Evolutionary conservation across 2,329 filamentous ascomycete species (phyloP), one percentile per base, ranked within the genome.

Genomic region (Verticillium nonalfalfae): DNA sequence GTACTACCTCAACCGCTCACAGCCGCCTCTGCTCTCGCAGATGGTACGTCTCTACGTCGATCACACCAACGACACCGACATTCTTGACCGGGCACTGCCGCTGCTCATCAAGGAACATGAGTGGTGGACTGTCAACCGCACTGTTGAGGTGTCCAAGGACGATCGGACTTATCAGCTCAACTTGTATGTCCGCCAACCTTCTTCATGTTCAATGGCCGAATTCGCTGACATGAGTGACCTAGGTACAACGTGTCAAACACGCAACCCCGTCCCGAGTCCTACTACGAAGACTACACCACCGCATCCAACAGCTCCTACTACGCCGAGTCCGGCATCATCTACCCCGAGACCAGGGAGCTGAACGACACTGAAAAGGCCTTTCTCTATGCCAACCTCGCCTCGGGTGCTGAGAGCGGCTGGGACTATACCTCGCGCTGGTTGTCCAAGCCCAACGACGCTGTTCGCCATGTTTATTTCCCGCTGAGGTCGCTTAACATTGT

Each of bases 1-100:
- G 33, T 89, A 90, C 75, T 90, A 89, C 66, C 77, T 88, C 60
- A 88, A 90, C 70, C 81, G 87, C 35, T 88, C 85, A 2, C 87
- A 90, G 71, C 87, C 87, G 18, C 87, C 87, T 1, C 71, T 90
- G 56, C 74, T 90, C 59, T 78, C 87, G 1, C 83, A 85, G 70
- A 90, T 90, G 87, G 81, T 90, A 59, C 82, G 81, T 65, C 73
- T 79, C 14, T 90, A 90, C 65, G 73, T 90, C 38, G 80, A 88
- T 62, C 81, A 88, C 69, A 89, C 86, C 34, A 83, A 87, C 57
- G 86, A 90, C 67, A 83, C 81, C 0, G 80, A 77, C 56, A 81
- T 89, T 31, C 74, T 90, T 0, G 78, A 84, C 18, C 79, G 85
- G 6, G 86, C 86, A 0, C 61, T 90, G 45, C 87, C 87, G 2